Base-by-base conservation (phyloP, 2,329 filamentous ascomycete species). In the Fusarium staphyleae region DNA sequence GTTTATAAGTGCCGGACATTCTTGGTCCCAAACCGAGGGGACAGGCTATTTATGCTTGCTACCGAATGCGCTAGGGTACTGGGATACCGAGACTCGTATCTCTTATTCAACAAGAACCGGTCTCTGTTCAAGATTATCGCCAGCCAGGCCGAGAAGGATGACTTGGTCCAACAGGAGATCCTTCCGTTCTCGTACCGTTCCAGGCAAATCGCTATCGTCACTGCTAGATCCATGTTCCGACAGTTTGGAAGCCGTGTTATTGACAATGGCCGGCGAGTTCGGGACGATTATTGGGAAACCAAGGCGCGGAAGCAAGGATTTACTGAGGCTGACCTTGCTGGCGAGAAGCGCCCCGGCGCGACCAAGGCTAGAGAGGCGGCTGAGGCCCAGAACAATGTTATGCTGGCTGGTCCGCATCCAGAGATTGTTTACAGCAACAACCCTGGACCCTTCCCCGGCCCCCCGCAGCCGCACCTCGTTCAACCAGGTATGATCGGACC, bases 251-350 rank as follows among this genome's bases (percentile, higher is more conserved):
- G 93, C 73, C 85, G 95, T 59, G 89, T 99, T 45, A 95, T 99
- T 60, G 86, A 90, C 29, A 90, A 93, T 68, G 95, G 95, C 28
- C 85, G 93, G 58, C 83, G 95, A 52, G 95, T 99, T 34, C 88
- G 95, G 42, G 95, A 99, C 75, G 95, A 99, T 72, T 99, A 99
- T 75, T 99, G 95, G 95, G 95, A 98, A 74, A 90, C 88, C 69
- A 98, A 98, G 75, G 95, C 95, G 7, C 84, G 90, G 40, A 99
- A 98, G 75, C 95, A 99, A 75, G 95, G 95, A 10, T 99, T 99
- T 71, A 99, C 95, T 1, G 95, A 99, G 72, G 92, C 96, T 59
- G 95, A 99, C 73, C 82, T 93, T 43, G 95, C 95, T 4, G 95
- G 95, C 33, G 95, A 99, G 76, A 98, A 99, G 79, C 84, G 95